Evolutionary conservation across 2,329 filamentous ascomycete species (phyloP).

Genomic region (Penicillium fuscoglaucum): DNA sequence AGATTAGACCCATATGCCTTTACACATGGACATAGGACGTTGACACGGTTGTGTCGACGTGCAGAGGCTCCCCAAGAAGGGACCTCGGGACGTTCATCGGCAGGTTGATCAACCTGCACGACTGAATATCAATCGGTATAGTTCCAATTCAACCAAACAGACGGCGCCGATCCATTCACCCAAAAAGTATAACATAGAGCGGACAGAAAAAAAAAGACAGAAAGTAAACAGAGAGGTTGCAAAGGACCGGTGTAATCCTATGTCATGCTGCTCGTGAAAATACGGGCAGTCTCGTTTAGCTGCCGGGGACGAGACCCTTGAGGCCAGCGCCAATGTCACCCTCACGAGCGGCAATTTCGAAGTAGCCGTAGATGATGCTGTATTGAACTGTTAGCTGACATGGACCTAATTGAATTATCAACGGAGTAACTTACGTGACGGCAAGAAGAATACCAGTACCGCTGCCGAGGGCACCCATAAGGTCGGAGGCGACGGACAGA

Average conservation of each 20-base stretch:
- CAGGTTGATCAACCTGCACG: conserved; percentile 8
- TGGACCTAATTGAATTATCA: neutral
- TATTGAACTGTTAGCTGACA: conserved; percentile 32
- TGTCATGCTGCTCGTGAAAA: conserved; percentile 38
- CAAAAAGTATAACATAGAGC: conserved; percentile 24
- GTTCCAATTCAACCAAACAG: conserved; percentile 6
- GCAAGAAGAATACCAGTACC: conserved; percentile 97
- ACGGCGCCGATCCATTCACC: conserved; percentile 30
- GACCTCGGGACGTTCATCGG: neutral
- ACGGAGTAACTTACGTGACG: conserved; percentile 75
- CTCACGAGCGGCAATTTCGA: conserved; percentile 98
- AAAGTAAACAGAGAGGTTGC: conserved; percentile 25
- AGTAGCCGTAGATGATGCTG: conserved; percentile 99
- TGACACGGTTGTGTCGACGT: neutral
- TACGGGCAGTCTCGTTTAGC: conserved; percentile 34
- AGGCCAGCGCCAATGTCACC: conserved; percentile 80
- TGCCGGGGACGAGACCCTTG: conserved; percentile 62
- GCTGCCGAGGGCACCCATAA: conserved; percentile 91
- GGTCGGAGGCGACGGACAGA: conserved; percentile 90
- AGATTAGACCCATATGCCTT: conserved; percentile 8
- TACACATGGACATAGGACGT: conserved; percentile 4
- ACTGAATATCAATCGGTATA: neutral
- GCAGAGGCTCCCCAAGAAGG: neutral
- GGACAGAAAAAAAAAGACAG: conserved; percentile 25
- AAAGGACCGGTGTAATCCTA: conserved; percentile 23